Base-by-base conservation (phyloP, 495 filamentous ascomycete genomes). In the Tuber magnatum region DNA sequence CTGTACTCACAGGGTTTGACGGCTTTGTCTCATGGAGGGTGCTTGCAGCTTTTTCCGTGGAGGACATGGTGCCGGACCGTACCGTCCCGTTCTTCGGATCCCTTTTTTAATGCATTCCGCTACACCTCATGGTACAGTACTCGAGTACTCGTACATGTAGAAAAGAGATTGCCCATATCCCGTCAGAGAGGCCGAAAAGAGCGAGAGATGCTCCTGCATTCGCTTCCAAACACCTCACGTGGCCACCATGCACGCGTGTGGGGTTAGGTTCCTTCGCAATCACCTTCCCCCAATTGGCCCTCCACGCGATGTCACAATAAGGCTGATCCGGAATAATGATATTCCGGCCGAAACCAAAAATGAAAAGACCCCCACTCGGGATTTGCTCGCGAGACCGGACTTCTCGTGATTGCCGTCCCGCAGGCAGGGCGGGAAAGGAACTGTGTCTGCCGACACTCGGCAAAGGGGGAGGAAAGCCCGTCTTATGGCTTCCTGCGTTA, bases 281-380 rank as follows among this genome's bases (percentile, higher is more conserved):
- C 28, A 65, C 1, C 14, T 28, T 35, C 56, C 14, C 18, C 51
- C 18, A 3, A 35, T 20, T 35, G 56, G 51, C 4, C 28, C 28
- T 65, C 56, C 56, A 65, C 56, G n/a, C 56, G n/a, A 65, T 65
- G 56, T 65, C 28, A 65, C 56, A 32, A 65, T 65, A 35, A 28
- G 51, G 28, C 35, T 32, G 14, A 0, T 2, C 16, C 56, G 56
- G 56, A 65, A 65, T 16, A 65, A 65, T 10, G 2, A 65, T 65
- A 14, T 65, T 65, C 56, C 56, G 56, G 46, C 0, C 24, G 46
- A 2, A 48, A 48, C 16, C 1, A 51, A 46, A 20, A 20, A n/a
- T n/a, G n/a, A n/a, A 22, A 3, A 4, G 2, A 16, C 43, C 43
- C 43, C 18, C 9, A 1, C 56, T 20, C 28, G 56, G 14, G 16